Base-by-base conservation (phyloP, 2,329 filamentous ascomycete genomes). In the Paecilomyces dactylethromorphus region DNA sequence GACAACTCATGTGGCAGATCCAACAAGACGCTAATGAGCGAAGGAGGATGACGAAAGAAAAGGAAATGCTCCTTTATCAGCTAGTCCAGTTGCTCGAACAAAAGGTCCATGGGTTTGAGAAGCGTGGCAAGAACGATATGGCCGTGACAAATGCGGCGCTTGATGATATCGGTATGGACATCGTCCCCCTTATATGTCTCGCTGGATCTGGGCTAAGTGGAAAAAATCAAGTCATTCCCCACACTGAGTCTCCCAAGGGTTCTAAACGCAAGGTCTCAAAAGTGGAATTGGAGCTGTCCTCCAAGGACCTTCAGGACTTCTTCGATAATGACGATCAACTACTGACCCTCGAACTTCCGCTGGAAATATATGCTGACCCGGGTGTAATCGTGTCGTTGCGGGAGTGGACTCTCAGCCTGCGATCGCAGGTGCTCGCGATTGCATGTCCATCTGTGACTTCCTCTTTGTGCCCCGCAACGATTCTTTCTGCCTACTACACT, bases 1-100 rank as follows among this genome's bases (percentile, higher is more conserved):
- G 71, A 11, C 71, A 71, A 24, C 56, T 75, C 24, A 72, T 75
- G 21, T 75, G 71, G 70, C 72, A 74, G 26, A 72, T 74, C 8
- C 71, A 73, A 57, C 65, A 70, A 35, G 68, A 73, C 56, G 68
- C 66, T 4, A 66, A 66, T 7, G 63, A 69, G 26, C 68, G 72
- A n/a, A 58, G 57, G 24, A 62, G 63, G 15, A 64, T 74, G 55
- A 62, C 62, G 33, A 56, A 65, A 18, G 66, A 67, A 3, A 63
- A 69, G 50, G 65, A 68, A 12, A 57, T 60, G 15, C 64, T 72
- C 15, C 60, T 75, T 49, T 58, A 63, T 21, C 60, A 69, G 22
- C 65, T 71, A 60, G 53, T 71, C 26, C 39, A 45, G 6, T 10
- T 45, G 6, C 15, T 45, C 8, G 39, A 45, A 18, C 39, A 45